Evolutionary conservation across 805 yeast species (phyloP).

Genomic region (Yamadazyma tumulicola): DNA sequence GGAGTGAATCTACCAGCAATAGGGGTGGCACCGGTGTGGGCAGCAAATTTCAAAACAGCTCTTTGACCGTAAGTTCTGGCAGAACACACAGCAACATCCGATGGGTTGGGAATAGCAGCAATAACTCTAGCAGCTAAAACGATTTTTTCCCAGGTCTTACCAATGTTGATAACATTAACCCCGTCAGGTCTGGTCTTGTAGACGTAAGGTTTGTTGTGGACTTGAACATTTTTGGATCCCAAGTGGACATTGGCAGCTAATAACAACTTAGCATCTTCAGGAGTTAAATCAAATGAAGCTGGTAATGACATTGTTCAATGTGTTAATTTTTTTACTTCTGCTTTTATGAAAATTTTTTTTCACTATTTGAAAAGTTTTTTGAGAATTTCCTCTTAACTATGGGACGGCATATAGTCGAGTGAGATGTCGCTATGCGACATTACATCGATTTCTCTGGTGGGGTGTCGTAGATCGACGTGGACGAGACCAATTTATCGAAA

Average conservation of each 20-base stretch:
- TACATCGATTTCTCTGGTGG: no score
- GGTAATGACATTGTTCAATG: constrained; percentile 82
- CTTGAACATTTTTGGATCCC: constrained; percentile 99
- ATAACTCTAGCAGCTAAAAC: constrained; percentile 99
- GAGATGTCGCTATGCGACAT: no score
- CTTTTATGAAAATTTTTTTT: constrained; percentile 8
- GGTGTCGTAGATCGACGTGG: not conserved
- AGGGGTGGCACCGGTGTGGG: constrained; percentile 99
- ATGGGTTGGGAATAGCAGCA: constrained; percentile 98
- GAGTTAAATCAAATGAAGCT: constrained; percentile 87
- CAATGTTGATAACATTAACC: constrained; percentile 96
- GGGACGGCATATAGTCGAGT: constrained; percentile 11
- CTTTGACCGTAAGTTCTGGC: constrained; percentile 99
- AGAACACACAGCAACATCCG: constrained; percentile 98
- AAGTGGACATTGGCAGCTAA: constrained; percentile 99
- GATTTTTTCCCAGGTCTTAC: constrained; percentile 99
- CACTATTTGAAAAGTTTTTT: constrained; percentile 12
- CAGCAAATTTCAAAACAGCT: constrained; percentile 98
- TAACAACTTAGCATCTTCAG: constrained; percentile 98
- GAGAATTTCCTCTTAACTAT: constrained; percentile 7
- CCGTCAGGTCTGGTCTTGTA: constrained; percentile 99
- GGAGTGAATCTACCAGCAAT: constrained; percentile 99
- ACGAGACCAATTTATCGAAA: not conserved
- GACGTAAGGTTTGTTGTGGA: constrained; percentile 95
- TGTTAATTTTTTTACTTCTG: constrained; percentile 5